Base-by-base conservation (phyloP, 192 early-diverging fungal genomes). In the Coemansia sp. region DNA sequence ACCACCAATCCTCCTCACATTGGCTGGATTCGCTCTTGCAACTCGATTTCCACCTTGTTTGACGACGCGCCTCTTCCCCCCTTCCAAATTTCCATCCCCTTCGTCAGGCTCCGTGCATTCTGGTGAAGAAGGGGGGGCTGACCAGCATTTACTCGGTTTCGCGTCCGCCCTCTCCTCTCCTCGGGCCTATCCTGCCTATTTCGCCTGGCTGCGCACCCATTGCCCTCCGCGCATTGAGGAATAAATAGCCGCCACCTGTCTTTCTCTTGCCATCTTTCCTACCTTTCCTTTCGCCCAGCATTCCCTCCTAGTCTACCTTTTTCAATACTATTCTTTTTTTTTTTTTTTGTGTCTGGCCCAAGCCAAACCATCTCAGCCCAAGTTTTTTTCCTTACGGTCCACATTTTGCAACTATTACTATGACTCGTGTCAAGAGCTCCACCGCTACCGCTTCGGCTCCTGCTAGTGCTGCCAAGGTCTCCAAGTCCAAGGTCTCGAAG, bases 171-270 rank as follows among this genome's bases (percentile, higher is more conserved):
- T 24, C 52, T 5, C 29, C 54, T 56, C 30, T 24, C 54, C 54
- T 56, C 23, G 22, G 2, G 25, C 46, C 32, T 66, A 57, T 56
- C 30, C 9, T 54, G 10, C 53, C 25, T 54, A 51, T 51, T 51
- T 21, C 50, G 50, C 17, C 50, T 54, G 21, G 24, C 53, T 54
- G 53, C 22, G 22, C 24, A 22, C 22, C 53, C 24, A 27, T 27
- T 27, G 21, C 53, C 53, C 53, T 22, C 53, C 53, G 53, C 51
- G 56, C 64, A 60, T 55, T 61, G 36, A 22, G 33, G 59, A 57
- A 53, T 68, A 74, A 66, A 67, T 74, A 74, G 63, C 25, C 62
- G 62, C 62, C 62, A 51, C 59, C 27, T 32, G 56, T 25, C 56
- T n/a, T 57, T 51, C 61, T 27, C 30, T 51, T 42, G 22, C 42